phyloP scores from a whole-genome alignment of 345 rosid genomes.

The Physaria fendleri region DNA sequence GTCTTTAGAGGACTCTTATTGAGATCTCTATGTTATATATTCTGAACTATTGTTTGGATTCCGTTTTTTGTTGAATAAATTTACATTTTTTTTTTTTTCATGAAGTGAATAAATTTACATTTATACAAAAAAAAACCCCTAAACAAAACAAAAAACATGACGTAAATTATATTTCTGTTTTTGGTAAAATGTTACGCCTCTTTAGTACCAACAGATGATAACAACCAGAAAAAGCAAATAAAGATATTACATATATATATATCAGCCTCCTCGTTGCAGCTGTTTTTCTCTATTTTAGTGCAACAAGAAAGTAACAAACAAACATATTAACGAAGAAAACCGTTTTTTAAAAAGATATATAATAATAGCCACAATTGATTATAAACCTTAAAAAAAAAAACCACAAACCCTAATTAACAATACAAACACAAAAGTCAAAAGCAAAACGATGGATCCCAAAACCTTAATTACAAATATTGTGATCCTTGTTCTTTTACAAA shows the following conservation, averaged over 20 bases:
- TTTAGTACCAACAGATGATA: background rate
- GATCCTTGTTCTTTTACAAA: constrained; percentile 14
- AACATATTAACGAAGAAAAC: constrained; percentile 5
- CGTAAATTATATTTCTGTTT: background rate
- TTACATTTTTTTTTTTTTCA: too few relatives aligned
- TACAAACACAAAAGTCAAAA: background rate
- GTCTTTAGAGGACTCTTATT: too few relatives aligned
- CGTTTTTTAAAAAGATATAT: background rate
- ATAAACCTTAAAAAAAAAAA: too few relatives aligned
- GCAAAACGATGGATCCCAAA: background rate
- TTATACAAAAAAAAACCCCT: too few relatives aligned
- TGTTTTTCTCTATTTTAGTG: background rate
- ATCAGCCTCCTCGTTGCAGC: background rate
- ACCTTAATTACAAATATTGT: background rate
- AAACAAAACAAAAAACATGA: background rate
- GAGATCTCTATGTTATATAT: too few relatives aligned
- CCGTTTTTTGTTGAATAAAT: too few relatives aligned
- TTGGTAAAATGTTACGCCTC: background rate
- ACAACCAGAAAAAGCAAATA: background rate
- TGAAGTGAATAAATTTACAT: too few relatives aligned
- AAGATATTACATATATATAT: background rate
- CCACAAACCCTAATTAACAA: too few relatives aligned
- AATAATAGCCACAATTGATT: too few relatives aligned
- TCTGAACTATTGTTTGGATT: too few relatives aligned
- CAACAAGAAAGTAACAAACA: constrained; percentile 7